A percentile compares a stretch with the other conserved stretches of the same genome.
Evolutionary conservation across 257 asterid species (phyloP).

Genomic region (Plantago major): DNA sequence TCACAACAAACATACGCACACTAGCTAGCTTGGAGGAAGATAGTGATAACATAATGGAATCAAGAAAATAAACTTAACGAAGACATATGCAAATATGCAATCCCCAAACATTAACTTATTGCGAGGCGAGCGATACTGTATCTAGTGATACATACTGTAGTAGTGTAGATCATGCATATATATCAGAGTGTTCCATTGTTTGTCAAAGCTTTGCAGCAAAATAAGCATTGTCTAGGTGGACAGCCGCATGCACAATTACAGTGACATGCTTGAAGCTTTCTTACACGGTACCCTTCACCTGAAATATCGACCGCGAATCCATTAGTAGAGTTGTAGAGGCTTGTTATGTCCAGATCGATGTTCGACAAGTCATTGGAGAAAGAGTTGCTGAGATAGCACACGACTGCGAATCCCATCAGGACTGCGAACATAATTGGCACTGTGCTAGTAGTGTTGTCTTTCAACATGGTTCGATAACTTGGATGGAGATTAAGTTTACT

Average conservation of each 20-base stretch:
- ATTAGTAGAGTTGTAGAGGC: background rate
- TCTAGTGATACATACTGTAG: background rate
- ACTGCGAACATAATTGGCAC: background rate
- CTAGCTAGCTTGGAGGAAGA: no score
- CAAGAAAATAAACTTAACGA: no score
- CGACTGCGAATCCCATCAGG: background rate
- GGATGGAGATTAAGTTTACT: background rate
- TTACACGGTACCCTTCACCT: background rate
- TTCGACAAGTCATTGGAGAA: background rate
- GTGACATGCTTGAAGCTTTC: constrained; percentile 1
- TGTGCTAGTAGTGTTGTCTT: background rate
- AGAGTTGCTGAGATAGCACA: background rate
- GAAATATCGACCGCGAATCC: background rate
- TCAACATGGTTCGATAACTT: background rate
- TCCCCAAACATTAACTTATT: no score
- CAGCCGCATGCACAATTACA: background rate
- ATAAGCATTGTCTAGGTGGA: background rate
- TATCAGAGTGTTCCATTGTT: background rate
- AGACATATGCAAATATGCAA: no score
- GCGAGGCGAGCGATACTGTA: no score
- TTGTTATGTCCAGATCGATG: background rate
- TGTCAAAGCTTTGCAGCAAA: background rate
- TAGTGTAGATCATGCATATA: background rate
- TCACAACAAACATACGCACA: no score
- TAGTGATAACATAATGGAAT: no score